Base-by-base conservation (phyloP, 2,329 filamentous ascomycete species). In the Phialophora chinensis region DNA sequence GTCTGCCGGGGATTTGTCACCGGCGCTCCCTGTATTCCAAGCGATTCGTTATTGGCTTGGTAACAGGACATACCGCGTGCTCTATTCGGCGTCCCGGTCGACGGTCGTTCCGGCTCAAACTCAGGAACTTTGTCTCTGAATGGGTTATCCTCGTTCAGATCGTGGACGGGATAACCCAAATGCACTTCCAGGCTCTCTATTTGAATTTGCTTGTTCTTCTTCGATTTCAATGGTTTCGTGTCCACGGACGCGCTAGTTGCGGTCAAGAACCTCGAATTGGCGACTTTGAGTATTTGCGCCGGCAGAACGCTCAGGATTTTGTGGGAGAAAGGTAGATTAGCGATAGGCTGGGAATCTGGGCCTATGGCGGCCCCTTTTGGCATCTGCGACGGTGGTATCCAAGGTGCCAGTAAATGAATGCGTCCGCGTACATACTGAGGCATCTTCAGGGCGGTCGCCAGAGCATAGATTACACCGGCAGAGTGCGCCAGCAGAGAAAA, bases 401-500 rank as follows among this genome's bases (percentile, higher is more conserved):
- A 97, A 0, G 95, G 95, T 0, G 95, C 94, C 8, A 99, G 85
- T 2, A 99, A 86, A 78, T 99, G 95, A 63, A 99, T 95, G 61
- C 92, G 90, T 23, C 95, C 95, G 5, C 93, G 90, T 68, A 99
- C 96, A 75, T 97, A 92, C 74, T 97, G 93, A 3, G 95, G 95
- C 87, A 99, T 96, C 53, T 95, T 91, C 53, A 99, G 83, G 0
- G 95, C 95, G 0, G 95, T 98, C 0, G 95, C 95, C 20, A 99
- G 86, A 1, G 95, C 95, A 75, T 99, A 99, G 60, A 99, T 96
- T n/a, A 95, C 94, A 17, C 95, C 95, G 0, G 95, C 95, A 0
- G 94, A 98, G 78, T 99, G 95, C 1, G 95, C 95, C 1, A 99
- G 85, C 23, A 99, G 91, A 6, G 94, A 98, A 76, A 99, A 99